These are phyloP conservation scores for Zygotorulaspora sp. DNA, from an alignment of 805 yeast genomes.

Conservation along the genomic window DNA sequence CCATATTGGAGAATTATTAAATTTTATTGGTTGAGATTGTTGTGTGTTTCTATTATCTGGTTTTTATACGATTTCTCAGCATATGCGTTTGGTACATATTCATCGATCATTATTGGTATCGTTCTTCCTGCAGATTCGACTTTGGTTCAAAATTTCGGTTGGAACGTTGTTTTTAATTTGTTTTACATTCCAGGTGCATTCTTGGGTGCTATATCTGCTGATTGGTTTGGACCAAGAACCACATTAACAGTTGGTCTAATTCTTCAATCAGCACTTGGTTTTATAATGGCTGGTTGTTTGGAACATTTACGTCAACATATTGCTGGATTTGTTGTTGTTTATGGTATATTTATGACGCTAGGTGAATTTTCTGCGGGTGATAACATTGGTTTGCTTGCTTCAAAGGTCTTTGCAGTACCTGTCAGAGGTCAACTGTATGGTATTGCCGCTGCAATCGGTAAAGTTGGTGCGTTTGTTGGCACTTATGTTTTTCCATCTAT, in stretches of 20 bases:
- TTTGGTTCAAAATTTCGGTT: conserved; percentile 74
- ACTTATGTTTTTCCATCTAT: conserved; percentile 84
- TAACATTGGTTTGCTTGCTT: conserved; percentile 80
- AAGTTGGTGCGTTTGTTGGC: conserved; percentile 89
- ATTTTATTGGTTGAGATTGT: conserved; percentile 78
- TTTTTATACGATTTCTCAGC: conserved; percentile 84
- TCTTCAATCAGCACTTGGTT: conserved; percentile 75
- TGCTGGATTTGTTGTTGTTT: conserved; percentile 78
- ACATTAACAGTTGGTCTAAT: conserved; percentile 66
- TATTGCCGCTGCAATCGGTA: conserved; percentile 86
- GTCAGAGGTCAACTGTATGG: conserved; percentile 90
- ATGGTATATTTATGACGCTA: conserved; percentile 78
- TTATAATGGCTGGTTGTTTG: conserved; percentile 73
- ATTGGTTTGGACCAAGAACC: conserved; percentile 85
- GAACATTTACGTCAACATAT: conserved; percentile 51
- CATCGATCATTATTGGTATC: conserved; percentile 59
- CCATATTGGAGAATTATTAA: conserved; percentile 70
- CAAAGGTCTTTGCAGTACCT: conserved; percentile 82
- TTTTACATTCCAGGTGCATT: conserved; percentile 90
- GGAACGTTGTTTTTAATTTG: conserved; percentile 84
- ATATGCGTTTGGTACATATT: conserved; percentile 83
- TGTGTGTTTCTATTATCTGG: conserved; percentile 76
- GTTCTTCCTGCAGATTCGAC: conserved; percentile 56
- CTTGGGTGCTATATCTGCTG: conserved; percentile 80
- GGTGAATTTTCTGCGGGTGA: conserved; percentile 97